Conservation (phyloP, 139 green algal genomes). For the Chloropicon primus region DNA sequence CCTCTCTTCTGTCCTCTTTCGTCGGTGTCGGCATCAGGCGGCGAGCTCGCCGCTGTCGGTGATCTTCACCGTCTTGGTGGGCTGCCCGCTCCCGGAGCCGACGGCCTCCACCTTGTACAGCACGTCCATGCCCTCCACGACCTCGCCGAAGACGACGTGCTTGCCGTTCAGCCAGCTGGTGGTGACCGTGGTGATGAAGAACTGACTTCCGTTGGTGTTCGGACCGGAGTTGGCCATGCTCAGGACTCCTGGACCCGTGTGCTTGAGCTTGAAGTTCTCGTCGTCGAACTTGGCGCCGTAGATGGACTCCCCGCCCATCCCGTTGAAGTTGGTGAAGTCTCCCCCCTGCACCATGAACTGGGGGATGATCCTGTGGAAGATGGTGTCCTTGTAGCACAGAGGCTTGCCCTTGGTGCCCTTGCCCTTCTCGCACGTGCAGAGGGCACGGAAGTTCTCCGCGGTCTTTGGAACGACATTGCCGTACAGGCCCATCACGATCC, state of each 20-base stretch:
- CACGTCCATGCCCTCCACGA: conserved; percentile 84
- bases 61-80: conserved; percentile 59
- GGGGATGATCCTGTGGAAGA: neutral
- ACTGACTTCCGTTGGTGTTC: conserved; percentile 10
- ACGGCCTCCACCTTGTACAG: conserved; percentile 78
- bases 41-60: conserved; percentile 52
- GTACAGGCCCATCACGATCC: conserved; percentile 72
- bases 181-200: neutral
- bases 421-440: conserved; percentile 14
- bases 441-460: conserved; percentile 24
- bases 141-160: conserved; percentile 10
- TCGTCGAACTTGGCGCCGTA: conserved; percentile 30
- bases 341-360: conserved; percentile 9
- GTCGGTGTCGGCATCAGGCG: neutral
- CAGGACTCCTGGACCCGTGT: conserved; percentile 1
- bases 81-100: conserved; percentile 53
- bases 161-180: neutral
- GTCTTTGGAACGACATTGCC: conserved; percentile 71
- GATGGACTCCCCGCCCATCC: conserved; percentile 27
- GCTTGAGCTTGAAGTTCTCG: conserved; percentile 22
- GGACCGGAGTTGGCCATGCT: conserved; percentile 8
- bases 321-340: conserved; percentile 10
- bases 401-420: conserved; percentile 46
- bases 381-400: conserved; percentile 37
- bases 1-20: no score